Evolutionary conservation across 306 rosid species (phyloP).

Genomic region (Prosopis cineraria): DNA sequence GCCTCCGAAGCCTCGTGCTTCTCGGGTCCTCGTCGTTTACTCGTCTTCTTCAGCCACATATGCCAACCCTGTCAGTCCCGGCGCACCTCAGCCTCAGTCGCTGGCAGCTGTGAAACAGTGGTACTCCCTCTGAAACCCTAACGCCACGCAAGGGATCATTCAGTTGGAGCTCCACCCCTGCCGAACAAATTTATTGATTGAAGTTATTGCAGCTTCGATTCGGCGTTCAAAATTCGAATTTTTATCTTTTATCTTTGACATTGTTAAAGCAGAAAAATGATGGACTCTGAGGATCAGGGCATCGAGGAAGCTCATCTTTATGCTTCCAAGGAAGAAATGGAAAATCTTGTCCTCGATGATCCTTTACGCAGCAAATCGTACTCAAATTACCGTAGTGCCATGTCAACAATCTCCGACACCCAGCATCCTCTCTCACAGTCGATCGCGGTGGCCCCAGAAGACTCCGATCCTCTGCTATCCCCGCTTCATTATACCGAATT

Average conservation of each 20-base stretch:
- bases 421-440: constrained; percentile 55
- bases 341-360: constrained; percentile 63
- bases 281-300: constrained; percentile 77
- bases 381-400: constrained; percentile 74
- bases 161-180: not conserved
- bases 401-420: constrained; percentile 56
- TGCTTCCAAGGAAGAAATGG: constrained; percentile 56
- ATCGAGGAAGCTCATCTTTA: constrained; percentile 54
- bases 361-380: constrained; percentile 48
- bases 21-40: not conserved
- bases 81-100: constrained; percentile 40
- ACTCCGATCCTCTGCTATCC: constrained; percentile 52
- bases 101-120: not conserved
- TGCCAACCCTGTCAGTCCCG: constrained; percentile 19
- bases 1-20: constrained; percentile 29
- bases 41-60: constrained; percentile 49
- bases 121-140: constrained; percentile 28
- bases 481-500: constrained; percentile 45
- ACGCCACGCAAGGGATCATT: constrained; percentile 9
- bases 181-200: constrained; percentile 17
- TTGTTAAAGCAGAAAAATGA: constrained; percentile 51
- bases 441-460: constrained; percentile 36
- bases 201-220: not conserved
- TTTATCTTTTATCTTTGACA: not conserved
- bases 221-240: not conserved